These are phyloP conservation scores for Onygenales sp. DNA, from an alignment of 2,329 filamentous ascomycete genomes.

Conservation along the genomic window DNA sequence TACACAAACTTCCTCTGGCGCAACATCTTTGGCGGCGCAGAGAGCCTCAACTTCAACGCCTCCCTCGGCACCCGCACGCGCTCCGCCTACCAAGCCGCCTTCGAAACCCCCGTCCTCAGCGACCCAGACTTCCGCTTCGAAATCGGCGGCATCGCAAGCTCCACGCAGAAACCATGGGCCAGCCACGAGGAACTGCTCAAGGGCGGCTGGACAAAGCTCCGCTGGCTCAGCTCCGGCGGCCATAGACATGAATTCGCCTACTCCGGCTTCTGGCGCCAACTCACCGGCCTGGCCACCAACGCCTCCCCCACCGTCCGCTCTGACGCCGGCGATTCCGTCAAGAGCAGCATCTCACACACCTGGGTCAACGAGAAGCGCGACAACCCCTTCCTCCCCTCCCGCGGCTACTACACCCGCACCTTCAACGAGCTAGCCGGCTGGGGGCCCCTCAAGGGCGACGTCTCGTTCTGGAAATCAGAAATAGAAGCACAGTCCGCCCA, in stretches of 20 bases:
- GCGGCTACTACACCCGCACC: conserved; percentile 71
- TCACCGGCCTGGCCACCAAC: conserved; percentile 65
- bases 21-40: conserved; percentile 90
- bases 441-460: conserved; percentile 75
- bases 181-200: conserved; percentile 85
- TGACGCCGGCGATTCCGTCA: conserved; percentile 85
- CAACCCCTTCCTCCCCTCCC: conserved; percentile 71
- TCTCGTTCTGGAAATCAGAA: conserved; percentile 91
- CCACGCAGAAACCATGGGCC: conserved; percentile 84
- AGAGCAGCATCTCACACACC: conserved; percentile 74
- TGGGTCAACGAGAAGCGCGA: conserved; percentile 75
- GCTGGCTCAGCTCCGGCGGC: conserved; percentile 57
- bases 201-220: conserved; percentile 65
- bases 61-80: conserved; percentile 82
- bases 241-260: conserved; percentile 72
- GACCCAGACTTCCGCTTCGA: conserved; percentile 74
- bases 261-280: conserved; percentile 73
- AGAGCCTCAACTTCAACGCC: conserved; percentile 78
- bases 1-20: conserved; percentile 80
- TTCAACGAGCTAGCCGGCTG: conserved; percentile 77
- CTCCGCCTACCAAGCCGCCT: conserved; percentile 79
- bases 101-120: conserved; percentile 72
- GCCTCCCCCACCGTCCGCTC: conserved; percentile 73
- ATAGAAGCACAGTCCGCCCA: conserved; percentile 68
- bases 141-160: conserved; percentile 70